Base-by-base conservation (phyloP, 768 basidiomycete genomes). In the Podaxis sp. region DNA sequence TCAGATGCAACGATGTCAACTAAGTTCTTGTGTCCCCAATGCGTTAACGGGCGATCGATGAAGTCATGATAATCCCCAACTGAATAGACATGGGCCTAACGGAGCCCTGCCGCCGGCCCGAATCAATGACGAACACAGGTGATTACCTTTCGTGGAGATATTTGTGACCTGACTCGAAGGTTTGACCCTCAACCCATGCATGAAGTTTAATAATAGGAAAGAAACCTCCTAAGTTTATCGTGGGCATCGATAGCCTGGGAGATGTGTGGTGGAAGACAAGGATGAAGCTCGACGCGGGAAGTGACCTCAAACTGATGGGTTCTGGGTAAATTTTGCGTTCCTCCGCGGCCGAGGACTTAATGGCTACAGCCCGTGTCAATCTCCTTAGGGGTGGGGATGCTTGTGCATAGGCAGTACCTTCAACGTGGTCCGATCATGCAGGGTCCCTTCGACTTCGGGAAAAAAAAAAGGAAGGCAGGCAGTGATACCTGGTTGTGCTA, bases 281-380 rank as follows among this genome's bases (percentile, higher is more conserved):
- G 15, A 6, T 19, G 44, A 5, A 33, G 44, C 5, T 46, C 44
- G 19, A 17, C 44, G 44, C 15, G 44, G 44, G 17, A 46, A 46
- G 19, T 46, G 44, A 9, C n/a, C 44, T 22, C 44, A 46, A 46
- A 19, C 19, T 46, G 59, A 52, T 48, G 57, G 42, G 33, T 59
- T 38, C 36, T 40, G 12, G 30, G 13, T n/a, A 24, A 49, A 59
- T 15, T 19, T 49, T 22, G 48, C 30, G n/a, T 22, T 17, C 17
- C 33, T 59, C 59, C 59, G 59, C 59, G 48, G 59, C 59, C 59
- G 59, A 60, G 59, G 49, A 52, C 49, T 60, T 60, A 52, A 39
- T 38, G 49, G 8, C 12, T n/a, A 30, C 17, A 28, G 38, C 26
- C 13, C 22, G 38, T 24, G 38, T 60, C 22, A 24, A 30, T 13